Conservation (phyloP, 208 protist genomes). For the Strigomonas culicis region DNA sequence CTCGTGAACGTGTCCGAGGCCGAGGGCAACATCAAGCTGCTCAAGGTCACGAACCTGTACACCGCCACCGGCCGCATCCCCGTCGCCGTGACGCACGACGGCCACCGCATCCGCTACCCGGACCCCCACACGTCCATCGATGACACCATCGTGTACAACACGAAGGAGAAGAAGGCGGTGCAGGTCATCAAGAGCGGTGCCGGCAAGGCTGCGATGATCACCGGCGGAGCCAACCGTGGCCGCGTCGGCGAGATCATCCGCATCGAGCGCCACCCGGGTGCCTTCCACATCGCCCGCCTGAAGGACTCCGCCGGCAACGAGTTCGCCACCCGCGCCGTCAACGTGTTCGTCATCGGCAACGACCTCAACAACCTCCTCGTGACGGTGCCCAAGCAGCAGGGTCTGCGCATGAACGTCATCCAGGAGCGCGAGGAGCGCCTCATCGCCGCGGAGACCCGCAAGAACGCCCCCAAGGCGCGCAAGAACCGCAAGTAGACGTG, state of each 20-base stretch:
- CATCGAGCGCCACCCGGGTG: constrained; percentile 94
- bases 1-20: constrained; percentile 95
- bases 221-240: constrained; percentile 97
- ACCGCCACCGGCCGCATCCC: constrained; percentile 94
- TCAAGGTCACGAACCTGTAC: constrained; percentile 91
- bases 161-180: constrained; percentile 93
- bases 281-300: constrained; percentile 98
- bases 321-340: constrained; percentile 98
- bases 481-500: constrained; percentile 36
- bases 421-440: constrained; percentile 86
- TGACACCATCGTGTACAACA: constrained; percentile 98
- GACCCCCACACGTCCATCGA: constrained; percentile 94
- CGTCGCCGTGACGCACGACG: constrained; percentile 98
- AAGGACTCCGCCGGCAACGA: constrained; percentile 88
- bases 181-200: constrained; percentile 89
- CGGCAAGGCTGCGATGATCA: constrained; percentile 96
- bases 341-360: constrained; percentile 99
- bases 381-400: constrained; percentile 95
- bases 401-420: constrained; percentile 91
- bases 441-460: constrained; percentile 70
- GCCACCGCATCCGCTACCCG: constrained; percentile 99
- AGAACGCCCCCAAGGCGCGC: constrained; percentile 51
- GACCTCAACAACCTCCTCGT: constrained; percentile 86
- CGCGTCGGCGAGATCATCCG: constrained; percentile 97
- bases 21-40: constrained; percentile 97